Conservation (phyloP, 2,329 filamentous ascomycete genomes). For the Colletotrichum agaves region DNA sequence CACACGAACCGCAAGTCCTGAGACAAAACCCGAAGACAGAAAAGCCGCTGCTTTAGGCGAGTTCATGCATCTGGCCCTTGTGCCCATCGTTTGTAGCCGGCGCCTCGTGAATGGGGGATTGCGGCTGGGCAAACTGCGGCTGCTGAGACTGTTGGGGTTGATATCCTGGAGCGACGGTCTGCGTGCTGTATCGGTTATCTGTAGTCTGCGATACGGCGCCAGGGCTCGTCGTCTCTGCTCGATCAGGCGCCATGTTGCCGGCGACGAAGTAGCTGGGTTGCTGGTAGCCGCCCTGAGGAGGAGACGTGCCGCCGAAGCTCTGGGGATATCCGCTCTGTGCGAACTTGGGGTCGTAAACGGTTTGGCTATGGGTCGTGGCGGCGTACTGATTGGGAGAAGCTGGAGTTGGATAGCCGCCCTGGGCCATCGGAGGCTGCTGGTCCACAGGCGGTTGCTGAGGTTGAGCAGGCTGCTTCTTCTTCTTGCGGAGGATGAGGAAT, state of each 20-base stretch:
- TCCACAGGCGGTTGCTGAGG: neutral
- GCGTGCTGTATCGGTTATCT: constrained; percentile 30
- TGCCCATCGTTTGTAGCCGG: constrained; percentile 50
- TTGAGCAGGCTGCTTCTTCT: constrained; percentile 40
- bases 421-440: constrained; percentile 24
- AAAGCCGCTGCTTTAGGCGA: constrained; percentile 43
- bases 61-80: constrained; percentile 54
- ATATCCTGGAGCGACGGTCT: constrained; percentile 31
- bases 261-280: constrained; percentile 38
- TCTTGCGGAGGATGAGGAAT: constrained; percentile 47
- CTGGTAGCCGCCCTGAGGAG: constrained; percentile 24
- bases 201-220: constrained; percentile 28
- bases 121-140: constrained; percentile 39
- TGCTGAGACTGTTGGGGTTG: constrained; percentile 33
- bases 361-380: constrained; percentile 24
- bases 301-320: constrained; percentile 39
- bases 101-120: constrained; percentile 51
- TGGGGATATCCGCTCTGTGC: constrained; percentile 33
- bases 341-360: constrained; percentile 45
- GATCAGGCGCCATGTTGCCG: constrained; percentile 31
- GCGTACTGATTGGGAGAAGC: constrained; percentile 4
- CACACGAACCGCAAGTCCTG: neutral
- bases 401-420: constrained; percentile 16
- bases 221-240: constrained; percentile 35
- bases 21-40: neutral